A percentile compares a stretch with the other conserved stretches of the same genome.
These are phyloP conservation scores for Pseudomassariella vexata DNA, from an alignment of 2,329 filamentous ascomycete species.

Conservation along the genomic window DNA sequence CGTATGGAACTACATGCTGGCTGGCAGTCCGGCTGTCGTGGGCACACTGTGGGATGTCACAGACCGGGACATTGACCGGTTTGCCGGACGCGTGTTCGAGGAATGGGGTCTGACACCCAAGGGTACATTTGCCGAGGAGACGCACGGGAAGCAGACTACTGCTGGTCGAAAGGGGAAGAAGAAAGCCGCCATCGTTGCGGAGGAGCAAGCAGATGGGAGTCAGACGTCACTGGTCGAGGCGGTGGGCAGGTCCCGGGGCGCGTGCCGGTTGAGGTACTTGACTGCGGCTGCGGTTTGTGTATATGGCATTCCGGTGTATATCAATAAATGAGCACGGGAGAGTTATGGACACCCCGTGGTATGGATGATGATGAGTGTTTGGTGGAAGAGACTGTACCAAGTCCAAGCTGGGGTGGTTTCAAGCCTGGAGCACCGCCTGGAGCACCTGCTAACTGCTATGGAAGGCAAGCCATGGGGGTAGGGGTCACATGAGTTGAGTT, in stretches of 20 bases:
- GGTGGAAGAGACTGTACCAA: too few relatives aligned
- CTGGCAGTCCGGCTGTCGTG: slow-evolving; percentile 78
- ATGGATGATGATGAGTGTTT: too few relatives aligned
- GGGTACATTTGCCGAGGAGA: slow-evolving; percentile 37
- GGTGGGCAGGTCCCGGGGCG: slow-evolving; percentile 65
- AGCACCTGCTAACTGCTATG: too few relatives aligned
- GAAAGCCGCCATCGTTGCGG: slow-evolving; percentile 22
- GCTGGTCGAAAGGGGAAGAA: slow-evolving; percentile 19
- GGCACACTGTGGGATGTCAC: slow-evolving; percentile 98
- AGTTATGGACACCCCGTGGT: too few relatives aligned
- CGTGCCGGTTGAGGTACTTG: slow-evolving; percentile 84
- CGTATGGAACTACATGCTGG: slow-evolving; percentile 86
- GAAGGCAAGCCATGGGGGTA: too few relatives aligned
- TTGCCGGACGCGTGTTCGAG: slow-evolving; percentile 72
- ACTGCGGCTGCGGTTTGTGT: slow-evolving; percentile 92
- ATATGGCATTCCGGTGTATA: slow-evolving; percentile 90
- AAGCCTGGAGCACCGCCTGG: too few relatives aligned
- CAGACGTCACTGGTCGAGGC: slow-evolving; percentile 68
- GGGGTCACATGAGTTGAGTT: too few relatives aligned
- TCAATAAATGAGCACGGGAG: slow-evolving; percentile 32
- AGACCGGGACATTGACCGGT: slow-evolving; percentile 93
- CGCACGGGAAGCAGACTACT: slow-evolving; percentile 21
- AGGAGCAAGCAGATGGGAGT: slow-evolving; percentile 21
- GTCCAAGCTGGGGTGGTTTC: too few relatives aligned
- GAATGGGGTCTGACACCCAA: slow-evolving; percentile 71